Base-by-base conservation (phyloP, 495 filamentous ascomycete genomes). In the Filosporella fistucella region DNA sequence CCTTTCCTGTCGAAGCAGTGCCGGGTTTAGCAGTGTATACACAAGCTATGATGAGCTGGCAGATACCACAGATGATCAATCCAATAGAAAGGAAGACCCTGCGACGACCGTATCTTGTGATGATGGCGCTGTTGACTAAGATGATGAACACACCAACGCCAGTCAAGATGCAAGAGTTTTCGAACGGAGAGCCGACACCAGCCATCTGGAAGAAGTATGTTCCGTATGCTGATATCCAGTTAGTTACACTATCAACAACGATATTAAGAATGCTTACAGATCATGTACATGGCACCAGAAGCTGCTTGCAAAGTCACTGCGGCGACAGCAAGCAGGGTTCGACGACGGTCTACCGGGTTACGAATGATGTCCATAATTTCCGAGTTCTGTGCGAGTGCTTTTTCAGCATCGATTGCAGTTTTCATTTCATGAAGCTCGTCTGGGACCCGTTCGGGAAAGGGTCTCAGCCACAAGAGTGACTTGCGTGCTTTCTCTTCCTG, bases 121-220 rank as follows among this genome's bases (percentile, higher is more conserved):
- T 70, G 29, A 81, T 59, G 25, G 65, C 45, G 30, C 64, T 67
- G 56, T 80, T 81, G 52, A 79, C 61, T 24, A 80, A 49, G 54
- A 82, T 73, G 43, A 74, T 75, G n/a, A 76, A 58, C 13, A 79
- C 75, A 4, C 78, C 77, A 25, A 78, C 67, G 12, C 70, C 70
- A 39, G 66, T 73, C 33, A 82, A 64, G 29, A 81, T 72, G 51
- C 77, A 78, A 37, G 71, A 64, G 61, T 81, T 82, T 51, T 68
- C 68, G 59, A 84, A 84, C 5, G 80, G 71, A 46, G 76, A 68
- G 17, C 72, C 70, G 8, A 81, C 71, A 26, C 74, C 66, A 23
- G 78, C 75, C 74, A 84, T 84, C 52, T 74, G 68, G 59, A 84
- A 80, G 67, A 82, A 84, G 58, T 82, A 84, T 1, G 80, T 80